Percentiles rank a stretch among this genome's conserved stretches.
phyloP scores from a whole-genome alignment of 169 alveolate genomes.

The Theileria sp. region DNA sequence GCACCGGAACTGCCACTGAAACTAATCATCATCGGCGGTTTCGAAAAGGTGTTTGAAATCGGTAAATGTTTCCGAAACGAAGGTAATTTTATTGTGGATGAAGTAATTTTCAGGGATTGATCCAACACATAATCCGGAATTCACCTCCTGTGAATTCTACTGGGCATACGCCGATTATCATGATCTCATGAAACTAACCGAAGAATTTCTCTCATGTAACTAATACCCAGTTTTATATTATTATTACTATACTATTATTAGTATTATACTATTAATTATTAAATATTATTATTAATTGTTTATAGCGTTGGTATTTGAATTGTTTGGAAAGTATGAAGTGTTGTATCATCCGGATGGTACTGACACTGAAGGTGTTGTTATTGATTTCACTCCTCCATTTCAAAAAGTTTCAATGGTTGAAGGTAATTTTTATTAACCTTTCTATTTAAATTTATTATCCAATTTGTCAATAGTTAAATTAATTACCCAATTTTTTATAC shows the following conservation, averaged over 20 bases:
- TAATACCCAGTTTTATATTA: not conserved
- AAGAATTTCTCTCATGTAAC: slow-evolving; percentile 81
- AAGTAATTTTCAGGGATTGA: slow-evolving; percentile 52
- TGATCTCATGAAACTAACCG: slow-evolving; percentile 89
- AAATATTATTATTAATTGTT: slow-evolving; percentile 74
- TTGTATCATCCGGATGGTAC: slow-evolving; percentile 95
- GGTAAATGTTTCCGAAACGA: slow-evolving; percentile 95
- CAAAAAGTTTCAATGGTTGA: slow-evolving; percentile 88
- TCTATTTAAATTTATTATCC: not conserved
- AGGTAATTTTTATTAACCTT: not conserved
- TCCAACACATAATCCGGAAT: slow-evolving; percentile 90
- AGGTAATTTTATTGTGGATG: slow-evolving; percentile 56
- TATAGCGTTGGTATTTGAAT: slow-evolving; percentile 80
- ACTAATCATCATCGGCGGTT: slow-evolving; percentile 90
- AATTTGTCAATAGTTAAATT: too few species aligned
- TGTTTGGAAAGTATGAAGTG: slow-evolving; percentile 91
- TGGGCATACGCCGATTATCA: slow-evolving; percentile 91
- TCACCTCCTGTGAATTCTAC: slow-evolving; percentile 90
- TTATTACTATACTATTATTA: too few species aligned
- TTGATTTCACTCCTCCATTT: slow-evolving; percentile 98
- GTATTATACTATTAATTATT: slow-evolving; percentile 89
- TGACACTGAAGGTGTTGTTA: slow-evolving; percentile 84
- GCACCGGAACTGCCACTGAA: slow-evolving; percentile 94
- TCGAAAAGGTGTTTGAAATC: slow-evolving; percentile 88
- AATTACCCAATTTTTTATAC: too few species aligned